Evolutionary conservation across 768 basidiomycete species (phyloP).

Genomic region (Gymnopilus dilepis): DNA sequence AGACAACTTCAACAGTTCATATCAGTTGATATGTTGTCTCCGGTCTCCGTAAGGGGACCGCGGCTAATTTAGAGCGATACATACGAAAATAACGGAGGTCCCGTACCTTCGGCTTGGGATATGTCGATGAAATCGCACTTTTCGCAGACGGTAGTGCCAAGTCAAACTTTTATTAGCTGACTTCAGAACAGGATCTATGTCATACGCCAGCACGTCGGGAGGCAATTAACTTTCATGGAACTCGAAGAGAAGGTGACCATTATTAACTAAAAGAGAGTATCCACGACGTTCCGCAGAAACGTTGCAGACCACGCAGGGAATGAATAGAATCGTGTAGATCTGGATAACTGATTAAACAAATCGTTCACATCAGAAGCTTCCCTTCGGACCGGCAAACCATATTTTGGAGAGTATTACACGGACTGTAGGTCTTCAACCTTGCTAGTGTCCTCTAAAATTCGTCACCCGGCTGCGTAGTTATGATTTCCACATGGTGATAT

Average conservation of each 20-base stretch:
- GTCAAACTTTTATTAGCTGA: conserved; percentile 2
- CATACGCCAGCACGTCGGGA: conserved; percentile 16
- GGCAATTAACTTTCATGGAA: conserved; percentile 20
- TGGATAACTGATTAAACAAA: background rate
- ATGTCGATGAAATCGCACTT: conserved; percentile 49
- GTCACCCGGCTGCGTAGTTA: background rate
- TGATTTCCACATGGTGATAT: background rate
- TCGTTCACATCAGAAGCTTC: background rate
- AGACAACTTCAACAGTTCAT: background rate
- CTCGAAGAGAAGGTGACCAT: conserved; percentile 5
- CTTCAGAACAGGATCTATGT: background rate
- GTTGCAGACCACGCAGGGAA: background rate
- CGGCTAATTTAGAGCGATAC: conserved; percentile 26
- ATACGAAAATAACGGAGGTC: conserved; percentile 45
- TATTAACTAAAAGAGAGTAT: background rate
- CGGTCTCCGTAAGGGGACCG: conserved; percentile 11
- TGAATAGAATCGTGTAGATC: background rate
- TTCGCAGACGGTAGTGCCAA: conserved; percentile 21
- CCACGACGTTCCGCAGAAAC: background rate
- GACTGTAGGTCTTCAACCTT: too few relatives aligned
- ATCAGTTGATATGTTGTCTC: conserved; percentile 16
- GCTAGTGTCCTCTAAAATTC: background rate
- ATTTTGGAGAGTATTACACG: too few relatives aligned
- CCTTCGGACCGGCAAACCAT: background rate
- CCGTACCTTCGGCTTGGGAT: conserved; percentile 27